These are phyloP conservation scores for Colletotrichum higginsianum DNA, from an alignment of 2,329 filamentous ascomycete genomes.

Conservation along the genomic window DNA sequence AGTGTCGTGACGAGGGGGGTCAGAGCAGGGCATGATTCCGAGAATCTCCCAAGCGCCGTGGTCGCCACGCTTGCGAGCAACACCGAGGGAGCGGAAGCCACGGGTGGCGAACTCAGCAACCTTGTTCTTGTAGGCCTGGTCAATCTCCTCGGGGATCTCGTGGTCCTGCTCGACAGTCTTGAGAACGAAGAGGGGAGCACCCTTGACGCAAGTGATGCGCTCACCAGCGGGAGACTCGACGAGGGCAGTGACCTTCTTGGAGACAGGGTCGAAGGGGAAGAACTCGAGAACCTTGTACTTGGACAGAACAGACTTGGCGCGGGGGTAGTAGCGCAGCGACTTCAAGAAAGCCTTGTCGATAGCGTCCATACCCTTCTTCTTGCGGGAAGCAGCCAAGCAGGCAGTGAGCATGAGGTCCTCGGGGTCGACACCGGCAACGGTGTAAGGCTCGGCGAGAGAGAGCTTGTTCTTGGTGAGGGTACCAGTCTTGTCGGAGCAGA, in stretches of 20 bases:
- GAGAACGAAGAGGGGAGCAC: constrained; percentile 88
- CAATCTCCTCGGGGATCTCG: constrained; percentile 81
- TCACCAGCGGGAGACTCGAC: constrained; percentile 89
- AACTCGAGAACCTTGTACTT: constrained; percentile 91
- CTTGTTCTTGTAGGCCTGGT: constrained; percentile 91
- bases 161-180: constrained; percentile 91
- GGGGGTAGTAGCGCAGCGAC: constrained; percentile 84
- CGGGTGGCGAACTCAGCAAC: constrained; percentile 86
- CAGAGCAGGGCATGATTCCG: constrained; percentile 94
- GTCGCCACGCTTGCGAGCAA: constrained; percentile 86
- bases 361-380: constrained; percentile 95
- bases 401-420: constrained; percentile 95
- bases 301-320: constrained; percentile 83
- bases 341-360: constrained; percentile 97
- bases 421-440: constrained; percentile 83
- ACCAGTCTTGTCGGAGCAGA: constrained; percentile 95
- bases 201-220: constrained; percentile 91
- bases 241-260: constrained; percentile 90
- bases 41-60: constrained; percentile 90
- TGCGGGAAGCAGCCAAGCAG: constrained; percentile 89
- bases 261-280: constrained; percentile 91
- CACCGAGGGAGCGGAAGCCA: constrained; percentile 94
- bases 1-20: constrained; percentile 92
- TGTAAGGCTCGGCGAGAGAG: constrained; percentile 87
- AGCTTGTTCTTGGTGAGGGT: constrained; percentile 96